Conservation (phyloP, 768 basidiomycete species). For the Boletellus ananiceps region DNA sequence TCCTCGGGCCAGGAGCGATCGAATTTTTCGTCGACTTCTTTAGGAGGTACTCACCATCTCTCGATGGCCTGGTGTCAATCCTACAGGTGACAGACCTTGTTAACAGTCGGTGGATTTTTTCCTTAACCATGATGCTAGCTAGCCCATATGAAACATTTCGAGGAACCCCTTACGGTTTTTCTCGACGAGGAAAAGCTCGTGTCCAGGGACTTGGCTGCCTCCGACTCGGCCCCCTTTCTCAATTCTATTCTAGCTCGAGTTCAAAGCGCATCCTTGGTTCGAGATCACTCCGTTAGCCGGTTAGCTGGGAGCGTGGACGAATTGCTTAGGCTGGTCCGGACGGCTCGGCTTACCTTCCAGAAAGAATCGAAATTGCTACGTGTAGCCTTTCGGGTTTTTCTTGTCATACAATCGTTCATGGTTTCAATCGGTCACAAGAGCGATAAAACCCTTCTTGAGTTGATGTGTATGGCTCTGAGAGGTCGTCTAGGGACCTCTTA, state of each 20-base stretch:
- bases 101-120: background rate
- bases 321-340: conserved; percentile 34
- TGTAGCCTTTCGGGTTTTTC: conserved; percentile 46
- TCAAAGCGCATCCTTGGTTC: conserved; percentile 16
- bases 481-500: conserved; percentile 42
- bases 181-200: conserved; percentile 9
- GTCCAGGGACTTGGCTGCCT: conserved; percentile 12
- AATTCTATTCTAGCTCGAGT: conserved; percentile 37
- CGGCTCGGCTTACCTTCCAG: conserved; percentile 37
- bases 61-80: conserved; percentile 53
- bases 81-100: conserved; percentile 48
- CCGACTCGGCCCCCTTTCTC: conserved; percentile 32
- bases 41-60: conserved; percentile 49
- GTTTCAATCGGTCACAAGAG: conserved; percentile 40
- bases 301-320: conserved; percentile 23
- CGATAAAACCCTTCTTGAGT: conserved; percentile 30
- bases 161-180: conserved; percentile 48
- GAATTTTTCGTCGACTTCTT: conserved; percentile 56
- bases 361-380: conserved; percentile 33
- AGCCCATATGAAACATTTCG: conserved; percentile 66
- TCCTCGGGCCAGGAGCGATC: conserved; percentile 56
- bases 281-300: conserved; percentile 24
- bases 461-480: conserved; percentile 44
- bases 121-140: conserved; percentile 38
- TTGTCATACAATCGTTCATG: conserved; percentile 42